Percentiles rank a stretch among this genome's conserved stretches.
These are phyloP conservation scores for Austroboletus eburneus DNA, from an alignment of 768 basidiomycete species.

Conservation along the genomic window DNA sequence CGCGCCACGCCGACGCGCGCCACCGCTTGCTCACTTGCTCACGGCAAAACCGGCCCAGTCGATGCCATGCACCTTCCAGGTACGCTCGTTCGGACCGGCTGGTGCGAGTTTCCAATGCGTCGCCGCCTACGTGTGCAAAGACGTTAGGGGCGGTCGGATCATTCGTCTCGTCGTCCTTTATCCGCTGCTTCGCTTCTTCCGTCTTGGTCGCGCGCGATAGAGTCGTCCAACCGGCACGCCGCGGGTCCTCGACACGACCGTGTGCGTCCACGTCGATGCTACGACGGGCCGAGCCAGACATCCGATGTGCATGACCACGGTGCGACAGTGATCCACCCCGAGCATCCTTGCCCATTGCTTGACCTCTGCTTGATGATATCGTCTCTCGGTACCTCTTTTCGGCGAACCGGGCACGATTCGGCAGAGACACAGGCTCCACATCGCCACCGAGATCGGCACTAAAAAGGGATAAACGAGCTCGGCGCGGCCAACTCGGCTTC, in stretches of 20 bases:
- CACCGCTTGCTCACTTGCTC: conserved; percentile 5
- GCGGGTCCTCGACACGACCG: too few species aligned
- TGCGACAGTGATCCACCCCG: too few species aligned
- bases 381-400: background rate
- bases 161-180: background rate
- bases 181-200: background rate
- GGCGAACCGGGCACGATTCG: background rate
- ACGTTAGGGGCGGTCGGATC: conserved; percentile 19
- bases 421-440: background rate
- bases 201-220: too few species aligned
- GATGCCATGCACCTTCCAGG: background rate
- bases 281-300: background rate
- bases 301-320: too few species aligned
- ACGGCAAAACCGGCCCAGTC: conserved; percentile 4
- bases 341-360: too few species aligned
- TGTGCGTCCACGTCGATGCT: background rate
- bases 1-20: conserved; percentile 9
- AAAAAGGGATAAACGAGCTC: background rate
- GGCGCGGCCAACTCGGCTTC: conserved; percentile 1
- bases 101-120: background rate
- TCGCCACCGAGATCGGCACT: conserved; percentile 1
- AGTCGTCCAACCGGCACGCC: too few species aligned
- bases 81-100: background rate
- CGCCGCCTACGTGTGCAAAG: too few species aligned
- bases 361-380: background rate